Evolutionary conservation across 2,329 filamentous ascomycete genomes (phyloP).

Genomic region (Ophiostoma perfectum): DNA sequence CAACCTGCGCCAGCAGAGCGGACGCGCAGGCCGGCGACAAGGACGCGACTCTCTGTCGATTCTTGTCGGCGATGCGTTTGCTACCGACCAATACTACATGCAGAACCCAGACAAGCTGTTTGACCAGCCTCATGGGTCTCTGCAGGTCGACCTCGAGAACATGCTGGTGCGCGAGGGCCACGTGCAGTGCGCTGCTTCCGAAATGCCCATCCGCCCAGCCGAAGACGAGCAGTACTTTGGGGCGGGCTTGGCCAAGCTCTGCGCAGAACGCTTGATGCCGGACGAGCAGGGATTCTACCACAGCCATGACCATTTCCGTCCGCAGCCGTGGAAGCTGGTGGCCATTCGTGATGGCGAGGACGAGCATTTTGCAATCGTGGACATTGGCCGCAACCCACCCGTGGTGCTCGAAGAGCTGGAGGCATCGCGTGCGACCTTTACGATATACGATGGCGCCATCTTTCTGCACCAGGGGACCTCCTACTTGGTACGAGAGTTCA

Average conservation of each 20-base stretch:
- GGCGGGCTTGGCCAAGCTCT: conserved; percentile 63
- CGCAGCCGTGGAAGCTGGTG: conserved; percentile 74
- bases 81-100: conserved; percentile 96
- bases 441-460: conserved; percentile 92
- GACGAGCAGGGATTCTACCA: conserved; percentile 83
- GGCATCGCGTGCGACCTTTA: conserved; percentile 89
- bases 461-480: conserved; percentile 94
- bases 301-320: conserved; percentile 81
- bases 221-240: conserved; percentile 78
- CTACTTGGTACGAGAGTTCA: conserved; percentile 87
- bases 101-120: conserved; percentile 91
- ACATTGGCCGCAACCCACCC: conserved; percentile 77
- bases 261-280: conserved; percentile 64
- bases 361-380: conserved; percentile 84
- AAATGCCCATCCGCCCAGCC: conserved; percentile 81
- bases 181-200: conserved; percentile 88
- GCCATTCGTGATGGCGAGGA: conserved; percentile 84
- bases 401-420: conserved; percentile 92
- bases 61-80: conserved; percentile 80
- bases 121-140: conserved; percentile 78
- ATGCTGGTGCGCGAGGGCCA: conserved; percentile 89
- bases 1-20: conserved; percentile 90
- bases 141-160: conserved; percentile 89
- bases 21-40: conserved; percentile 78
- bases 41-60: conserved; percentile 93